Conservation (phyloP, 1,284 basidiomycete genomes). For the Volvariella volvacea region DNA sequence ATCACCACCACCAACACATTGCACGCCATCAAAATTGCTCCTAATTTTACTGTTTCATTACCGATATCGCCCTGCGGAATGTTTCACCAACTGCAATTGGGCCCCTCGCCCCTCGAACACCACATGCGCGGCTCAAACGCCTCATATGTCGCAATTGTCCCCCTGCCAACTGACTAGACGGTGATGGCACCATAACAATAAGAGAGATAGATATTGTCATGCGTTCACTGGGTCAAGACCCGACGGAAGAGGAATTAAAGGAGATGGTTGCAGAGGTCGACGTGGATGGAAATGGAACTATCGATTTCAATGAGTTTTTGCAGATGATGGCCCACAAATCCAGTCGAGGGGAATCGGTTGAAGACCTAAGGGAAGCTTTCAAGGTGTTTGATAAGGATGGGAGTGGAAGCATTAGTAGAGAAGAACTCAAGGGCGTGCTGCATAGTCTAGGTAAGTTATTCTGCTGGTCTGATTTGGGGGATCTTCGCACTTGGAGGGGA, state of each 20-base stretch:
- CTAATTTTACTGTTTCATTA: no score
- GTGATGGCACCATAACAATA: constrained; percentile 95
- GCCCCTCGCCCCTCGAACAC: no score
- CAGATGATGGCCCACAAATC: constrained; percentile 92
- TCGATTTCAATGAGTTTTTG: constrained; percentile 94
- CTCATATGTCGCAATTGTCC: no score
- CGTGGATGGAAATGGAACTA: constrained; percentile 79
- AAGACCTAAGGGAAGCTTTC: constrained; percentile 78
- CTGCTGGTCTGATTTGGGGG: not conserved
- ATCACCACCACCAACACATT: no score
- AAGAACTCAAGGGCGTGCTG: constrained; percentile 89
- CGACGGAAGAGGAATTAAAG: constrained; percentile 90
- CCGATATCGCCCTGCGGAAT: no score
- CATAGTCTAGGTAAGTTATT: constrained; percentile 70
- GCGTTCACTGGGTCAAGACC: constrained; percentile 93
- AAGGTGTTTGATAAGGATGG: constrained; percentile 82
- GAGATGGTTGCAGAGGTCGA: constrained; percentile 97
- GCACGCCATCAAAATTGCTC: no score
- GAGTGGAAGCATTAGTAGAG: constrained; percentile 75
- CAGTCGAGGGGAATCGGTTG: constrained; percentile 83
- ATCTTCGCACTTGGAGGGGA: no score
- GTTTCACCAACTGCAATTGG: no score
- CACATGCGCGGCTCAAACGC: no score
- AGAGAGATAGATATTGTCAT: constrained; percentile 95
- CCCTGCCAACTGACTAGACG: constrained; percentile 45